Evolutionary conservation across 2,329 filamentous ascomycete genomes (phyloP).

Genomic region (Penicillium sp.): DNA sequence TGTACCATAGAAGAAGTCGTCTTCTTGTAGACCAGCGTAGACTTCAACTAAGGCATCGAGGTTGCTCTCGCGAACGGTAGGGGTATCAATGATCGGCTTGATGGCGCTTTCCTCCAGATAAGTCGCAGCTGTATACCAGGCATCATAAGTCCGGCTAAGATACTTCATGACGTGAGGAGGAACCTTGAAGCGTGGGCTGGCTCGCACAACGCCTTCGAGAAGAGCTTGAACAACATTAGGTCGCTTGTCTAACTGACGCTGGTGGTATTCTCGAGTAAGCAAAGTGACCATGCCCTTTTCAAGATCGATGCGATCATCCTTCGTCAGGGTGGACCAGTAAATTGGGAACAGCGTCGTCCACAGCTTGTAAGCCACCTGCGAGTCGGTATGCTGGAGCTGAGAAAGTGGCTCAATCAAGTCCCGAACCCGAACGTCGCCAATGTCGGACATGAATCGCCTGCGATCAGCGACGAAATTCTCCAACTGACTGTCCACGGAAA

Average conservation of each 20-base stretch:
- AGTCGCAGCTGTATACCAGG: constrained; percentile 92
- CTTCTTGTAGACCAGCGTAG: constrained; percentile 87
- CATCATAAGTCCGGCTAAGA: constrained; percentile 88
- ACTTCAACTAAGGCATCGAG: constrained; percentile 93
- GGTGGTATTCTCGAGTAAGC: constrained; percentile 93
- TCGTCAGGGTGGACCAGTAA: constrained; percentile 85
- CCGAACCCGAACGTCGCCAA: constrained; percentile 82
- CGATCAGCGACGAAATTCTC: constrained; percentile 79
- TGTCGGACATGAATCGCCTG: constrained; percentile 78
- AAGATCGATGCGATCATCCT: constrained; percentile 86
- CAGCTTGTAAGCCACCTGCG: constrained; percentile 78
- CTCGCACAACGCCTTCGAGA: constrained; percentile 81
- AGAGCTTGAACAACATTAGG: constrained; percentile 95
- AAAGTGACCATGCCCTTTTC: constrained; percentile 89
- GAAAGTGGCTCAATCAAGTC: constrained; percentile 88
- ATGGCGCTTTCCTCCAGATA: constrained; percentile 90
- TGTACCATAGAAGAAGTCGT: constrained; percentile 95
- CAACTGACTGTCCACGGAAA: constrained; percentile 80
- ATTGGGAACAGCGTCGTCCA: constrained; percentile 92
- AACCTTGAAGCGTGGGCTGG: constrained; percentile 85
- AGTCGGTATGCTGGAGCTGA: constrained; percentile 89
- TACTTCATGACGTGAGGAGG: constrained; percentile 97
- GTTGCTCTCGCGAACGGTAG: constrained; percentile 86
- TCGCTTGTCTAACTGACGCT: constrained; percentile 88
- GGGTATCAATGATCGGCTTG: constrained; percentile 79